phyloP scores from a whole-genome alignment of 257 asterid species.

The Salvia miltiorrhiza region DNA sequence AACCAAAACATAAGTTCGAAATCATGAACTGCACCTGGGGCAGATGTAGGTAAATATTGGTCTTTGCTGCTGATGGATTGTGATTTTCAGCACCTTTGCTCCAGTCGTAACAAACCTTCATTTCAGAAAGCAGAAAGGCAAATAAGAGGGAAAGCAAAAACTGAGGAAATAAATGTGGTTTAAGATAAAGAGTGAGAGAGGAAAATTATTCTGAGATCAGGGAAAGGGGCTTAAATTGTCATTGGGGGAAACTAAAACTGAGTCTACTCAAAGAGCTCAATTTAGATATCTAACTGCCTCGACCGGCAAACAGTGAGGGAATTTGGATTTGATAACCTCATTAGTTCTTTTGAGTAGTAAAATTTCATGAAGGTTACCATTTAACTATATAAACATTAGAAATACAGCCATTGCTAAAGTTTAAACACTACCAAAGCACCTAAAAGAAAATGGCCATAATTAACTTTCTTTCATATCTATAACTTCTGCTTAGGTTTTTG shows the following conservation, averaged over 20 bases:
- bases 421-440: neutral
- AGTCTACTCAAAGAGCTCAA: neutral
- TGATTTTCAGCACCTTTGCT: slow-evolving; percentile 99
- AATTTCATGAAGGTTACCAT: neutral
- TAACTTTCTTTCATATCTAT: neutral
- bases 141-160: neutral
- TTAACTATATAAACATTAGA: neutral
- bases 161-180: neutral
- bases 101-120: slow-evolving; percentile 94
- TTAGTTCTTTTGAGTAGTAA: neutral
- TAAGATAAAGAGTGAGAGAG: neutral
- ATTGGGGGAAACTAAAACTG: neutral
- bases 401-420: neutral
- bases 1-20: neutral
- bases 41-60: slow-evolving; percentile 60
- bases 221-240: neutral
- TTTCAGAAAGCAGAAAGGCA: neutral
- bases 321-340: neutral
- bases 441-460: neutral
- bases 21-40: slow-evolving; percentile 55
- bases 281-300: neutral
- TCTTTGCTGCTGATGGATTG: slow-evolving; percentile 83
- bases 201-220: neutral
- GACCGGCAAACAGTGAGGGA: neutral
- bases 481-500: neutral